Base-by-base conservation (phyloP, 192 early-diverging fungal species). In the Globomyces pollinis-pini region DNA sequence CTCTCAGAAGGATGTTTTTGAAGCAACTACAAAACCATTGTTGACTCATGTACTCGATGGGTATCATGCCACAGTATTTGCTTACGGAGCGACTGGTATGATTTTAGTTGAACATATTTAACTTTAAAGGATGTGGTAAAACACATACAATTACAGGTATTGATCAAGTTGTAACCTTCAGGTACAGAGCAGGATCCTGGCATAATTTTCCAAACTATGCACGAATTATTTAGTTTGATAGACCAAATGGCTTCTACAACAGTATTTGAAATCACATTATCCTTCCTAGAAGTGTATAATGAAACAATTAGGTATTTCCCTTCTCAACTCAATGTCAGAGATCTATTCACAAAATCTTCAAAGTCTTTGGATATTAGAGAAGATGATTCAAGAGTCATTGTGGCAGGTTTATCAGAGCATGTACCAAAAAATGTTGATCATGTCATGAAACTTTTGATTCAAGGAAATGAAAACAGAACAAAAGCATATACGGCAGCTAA, bases 61-160 rank as follows among this genome's bases (percentile, higher is more conserved):
- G 12, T 94, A 81, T 70, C 91, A 94, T 60, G 82, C 89, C 26
- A 92, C 89, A 4, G 84, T 91, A n/a, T 94, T 94, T 72, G 90
- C 90, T 0, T 94, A 94, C 38, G 87, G 69, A 23, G 69, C 68
- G 23, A 71, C 88, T 5, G n/a, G n/a, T n/a, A n/a, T n/a, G n/a
- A n/a, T n/a, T n/a, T n/a, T n/a, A n/a, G n/a, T n/a, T n/a, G n/a
- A n/a, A n/a, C n/a, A n/a, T n/a, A n/a, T n/a, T n/a, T n/a, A n/a
- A n/a, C n/a, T n/a, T n/a, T n/a, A n/a, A n/a, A n/a, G 88, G 87
- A 6, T 84, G 83, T 38, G 89, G 89, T 18, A 91, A 91, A 44
- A 90, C 89, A 0, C 80, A 87, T 59, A 91, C 89, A 2, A 88
- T 88, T 20, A 54, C 69, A 13, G 64, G 64, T 66, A 32, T 11